A percentile compares a stretch with the other conserved stretches of the same genome.
Conservation (phyloP, 495 filamentous ascomycete species). For the Stereocaulon alpinum region DNA sequence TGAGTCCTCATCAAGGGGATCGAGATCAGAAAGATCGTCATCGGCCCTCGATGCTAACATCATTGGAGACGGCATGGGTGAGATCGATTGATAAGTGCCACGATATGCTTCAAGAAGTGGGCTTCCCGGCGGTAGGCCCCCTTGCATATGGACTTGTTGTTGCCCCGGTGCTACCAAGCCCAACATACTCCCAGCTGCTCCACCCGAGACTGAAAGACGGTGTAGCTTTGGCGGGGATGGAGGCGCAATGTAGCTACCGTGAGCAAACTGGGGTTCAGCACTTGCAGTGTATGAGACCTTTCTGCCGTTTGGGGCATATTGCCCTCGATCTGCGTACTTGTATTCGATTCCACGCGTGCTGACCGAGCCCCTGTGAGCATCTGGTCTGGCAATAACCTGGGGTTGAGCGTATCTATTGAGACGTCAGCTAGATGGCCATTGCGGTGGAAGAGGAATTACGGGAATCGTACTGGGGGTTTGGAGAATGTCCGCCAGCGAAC, state of each 20-base stretch:
- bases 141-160: constrained; percentile 17
- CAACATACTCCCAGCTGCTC: constrained; percentile 8
- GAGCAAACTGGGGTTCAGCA: constrained; percentile 33
- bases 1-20: constrained; percentile 28
- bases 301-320: constrained; percentile 22
- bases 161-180: constrained; percentile 24
- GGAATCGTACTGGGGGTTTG: constrained; percentile 22
- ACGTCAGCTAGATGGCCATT: not conserved
- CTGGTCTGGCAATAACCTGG: constrained; percentile 17
- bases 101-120: constrained; percentile 87
- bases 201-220: constrained; percentile 34
- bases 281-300: constrained; percentile 24
- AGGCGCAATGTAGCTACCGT: constrained; percentile 21
- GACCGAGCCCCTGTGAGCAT: constrained; percentile 16
- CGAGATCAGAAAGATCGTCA: constrained; percentile 42
- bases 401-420: constrained; percentile 22
- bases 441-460: not conserved
- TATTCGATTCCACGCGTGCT: constrained; percentile 20
- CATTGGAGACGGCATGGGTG: constrained; percentile 81
- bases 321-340: constrained; percentile 28
- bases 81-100: constrained; percentile 90
- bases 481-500: constrained; percentile 20
- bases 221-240: constrained; percentile 34
- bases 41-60: constrained; percentile 34
- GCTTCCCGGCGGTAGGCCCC: constrained; percentile 53